These are phyloP conservation scores for Datura wrightii DNA, from an alignment of 257 asterid species.

Conservation along the genomic window DNA sequence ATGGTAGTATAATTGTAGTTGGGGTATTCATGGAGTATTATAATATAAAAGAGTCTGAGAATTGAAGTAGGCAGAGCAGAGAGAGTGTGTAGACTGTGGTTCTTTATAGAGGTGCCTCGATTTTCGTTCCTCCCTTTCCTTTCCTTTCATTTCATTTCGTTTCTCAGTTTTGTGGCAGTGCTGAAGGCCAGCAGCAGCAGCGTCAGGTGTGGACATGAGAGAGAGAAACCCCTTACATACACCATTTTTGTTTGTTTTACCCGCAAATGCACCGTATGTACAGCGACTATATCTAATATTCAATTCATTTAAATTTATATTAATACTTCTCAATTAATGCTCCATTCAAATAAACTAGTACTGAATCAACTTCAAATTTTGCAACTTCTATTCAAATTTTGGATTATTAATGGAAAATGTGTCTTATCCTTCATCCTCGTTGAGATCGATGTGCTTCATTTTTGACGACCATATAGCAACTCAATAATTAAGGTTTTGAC, in stretches of 20 bases:
- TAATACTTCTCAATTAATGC: no score
- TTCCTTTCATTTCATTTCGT: constrained; percentile 38
- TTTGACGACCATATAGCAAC: neutral
- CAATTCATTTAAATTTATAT: no score
- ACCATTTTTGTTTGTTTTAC: neutral
- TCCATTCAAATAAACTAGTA: no score
- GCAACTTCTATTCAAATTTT: no score
- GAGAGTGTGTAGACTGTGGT: constrained; percentile 30
- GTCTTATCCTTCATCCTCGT: neutral
- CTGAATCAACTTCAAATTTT: no score
- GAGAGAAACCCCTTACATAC: neutral
- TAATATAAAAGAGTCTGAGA: constrained; percentile 32
- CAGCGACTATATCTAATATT: no score
- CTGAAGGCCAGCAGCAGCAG: neutral
- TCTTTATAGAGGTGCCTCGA: constrained; percentile 63
- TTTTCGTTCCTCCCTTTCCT: constrained; percentile 63
- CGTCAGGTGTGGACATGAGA: constrained; percentile 15
- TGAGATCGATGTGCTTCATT: neutral
- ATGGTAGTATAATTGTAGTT: no score
- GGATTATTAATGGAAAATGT: no score
- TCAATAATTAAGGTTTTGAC: neutral
- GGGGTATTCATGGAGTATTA: no score
- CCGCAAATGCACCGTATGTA: neutral
- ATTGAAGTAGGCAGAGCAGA: constrained; percentile 30
- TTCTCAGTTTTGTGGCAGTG: constrained; percentile 28